Evolutionary conservation across 1,284 basidiomycete genomes (phyloP).

Genomic region (Takashimella tepidaria): DNA sequence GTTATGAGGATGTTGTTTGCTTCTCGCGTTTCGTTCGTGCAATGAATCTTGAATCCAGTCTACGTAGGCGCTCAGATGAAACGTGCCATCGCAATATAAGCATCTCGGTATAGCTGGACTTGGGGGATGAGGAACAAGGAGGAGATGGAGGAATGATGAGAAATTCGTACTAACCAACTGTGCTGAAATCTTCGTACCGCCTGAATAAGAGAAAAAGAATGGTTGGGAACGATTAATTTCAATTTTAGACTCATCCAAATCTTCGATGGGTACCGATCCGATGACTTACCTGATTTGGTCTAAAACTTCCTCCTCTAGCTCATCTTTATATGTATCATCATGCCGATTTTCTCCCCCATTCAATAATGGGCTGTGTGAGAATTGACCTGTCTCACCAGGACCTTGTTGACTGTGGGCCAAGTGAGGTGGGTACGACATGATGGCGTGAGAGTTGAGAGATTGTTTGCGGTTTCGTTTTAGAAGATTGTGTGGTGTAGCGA

Average conservation of each 20-base stretch:
- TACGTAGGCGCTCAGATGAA: too few relatives aligned
- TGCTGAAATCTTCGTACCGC: constrained; percentile 67
- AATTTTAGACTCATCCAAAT: too few relatives aligned
- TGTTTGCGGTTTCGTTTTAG: too few relatives aligned
- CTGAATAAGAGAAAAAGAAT: too few relatives aligned
- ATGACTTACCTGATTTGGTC: constrained; percentile 48
- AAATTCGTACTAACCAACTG: constrained; percentile 56
- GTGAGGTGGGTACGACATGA: constrained; percentile 29
- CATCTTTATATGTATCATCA: constrained; percentile 6
- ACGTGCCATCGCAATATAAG: too few relatives aligned
- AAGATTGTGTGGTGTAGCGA: too few relatives aligned
- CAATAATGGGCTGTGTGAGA: background rate
- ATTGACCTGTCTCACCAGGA: too few relatives aligned
- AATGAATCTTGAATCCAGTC: constrained; percentile 96
- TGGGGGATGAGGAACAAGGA: too few relatives aligned
- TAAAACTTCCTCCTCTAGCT: constrained; percentile 44
- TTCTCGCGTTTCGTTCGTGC: constrained; percentile 62
- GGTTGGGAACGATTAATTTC: too few relatives aligned
- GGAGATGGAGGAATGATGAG: too few relatives aligned
- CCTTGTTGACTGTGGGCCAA: background rate
- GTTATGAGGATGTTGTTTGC: constrained; percentile 4
- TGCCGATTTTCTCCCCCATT: background rate
- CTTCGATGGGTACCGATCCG: too few relatives aligned
- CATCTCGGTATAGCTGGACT: too few relatives aligned
- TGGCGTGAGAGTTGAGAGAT: background rate